A percentile compares a stretch with the other conserved stretches of the same genome.
Evolutionary conservation across 305 asterid genomes (phyloP).

Genomic region (Fraxinus dipetala): DNA sequence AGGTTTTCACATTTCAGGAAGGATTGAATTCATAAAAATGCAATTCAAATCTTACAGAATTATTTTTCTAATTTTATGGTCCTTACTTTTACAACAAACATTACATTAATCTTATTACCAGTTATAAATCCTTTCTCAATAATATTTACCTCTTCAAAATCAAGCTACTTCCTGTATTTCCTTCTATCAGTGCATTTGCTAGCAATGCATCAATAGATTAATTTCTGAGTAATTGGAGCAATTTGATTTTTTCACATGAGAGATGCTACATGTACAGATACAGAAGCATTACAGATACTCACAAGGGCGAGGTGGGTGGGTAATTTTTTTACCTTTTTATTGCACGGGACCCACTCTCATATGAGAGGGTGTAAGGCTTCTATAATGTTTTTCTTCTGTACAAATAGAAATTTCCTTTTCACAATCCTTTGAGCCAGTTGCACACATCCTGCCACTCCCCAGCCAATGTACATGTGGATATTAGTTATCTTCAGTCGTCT

Average conservation of each 20-base stretch:
- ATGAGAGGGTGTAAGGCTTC: no score
- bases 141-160: not conserved
- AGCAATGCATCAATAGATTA: not conserved
- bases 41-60: not conserved
- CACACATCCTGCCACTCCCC: not conserved
- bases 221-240: not conserved
- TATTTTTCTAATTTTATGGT: not conserved
- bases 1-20: not conserved
- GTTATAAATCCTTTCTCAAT: not conserved
- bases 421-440: not conserved
- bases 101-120: not conserved
- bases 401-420: not conserved
- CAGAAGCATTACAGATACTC: no score
- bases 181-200: not conserved
- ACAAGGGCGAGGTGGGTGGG: no score
- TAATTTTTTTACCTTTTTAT: no score
- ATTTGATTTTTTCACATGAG: not conserved
- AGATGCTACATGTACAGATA: no score
- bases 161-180: not conserved
- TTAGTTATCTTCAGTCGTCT: conserved; percentile 15
- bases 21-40: not conserved
- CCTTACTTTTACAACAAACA: not conserved
- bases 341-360: no score
- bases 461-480: not conserved
- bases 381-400: no score